Conservation (phyloP, 495 filamentous ascomycete genomes). For the Podospora bellae-mahoneyi region DNA sequence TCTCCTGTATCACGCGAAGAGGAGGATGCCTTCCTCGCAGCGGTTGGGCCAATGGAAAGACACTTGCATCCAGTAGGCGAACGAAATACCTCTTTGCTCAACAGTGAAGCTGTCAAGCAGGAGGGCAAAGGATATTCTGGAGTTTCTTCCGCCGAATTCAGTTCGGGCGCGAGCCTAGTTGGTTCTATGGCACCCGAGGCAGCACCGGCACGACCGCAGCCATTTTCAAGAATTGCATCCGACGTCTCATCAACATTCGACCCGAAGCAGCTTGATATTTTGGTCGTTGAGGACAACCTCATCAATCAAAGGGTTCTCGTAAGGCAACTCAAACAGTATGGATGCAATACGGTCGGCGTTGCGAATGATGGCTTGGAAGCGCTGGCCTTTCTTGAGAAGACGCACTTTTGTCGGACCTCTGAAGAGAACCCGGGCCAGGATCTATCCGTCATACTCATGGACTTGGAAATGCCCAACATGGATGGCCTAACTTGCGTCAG, state of each 20-base stretch:
- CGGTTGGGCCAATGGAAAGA: neutral
- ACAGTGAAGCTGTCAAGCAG: neutral
- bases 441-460: constrained; percentile 63
- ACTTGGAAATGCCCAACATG: constrained; percentile 79
- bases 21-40: neutral
- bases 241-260: constrained; percentile 4
- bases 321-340: constrained; percentile 56
- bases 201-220: neutral
- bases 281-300: constrained; percentile 71
- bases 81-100: neutral
- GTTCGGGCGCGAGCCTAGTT: neutral
- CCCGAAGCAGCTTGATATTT: constrained; percentile 32
- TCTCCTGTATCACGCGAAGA: neutral
- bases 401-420: constrained; percentile 16
- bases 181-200: neutral
- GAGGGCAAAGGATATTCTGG: neutral
- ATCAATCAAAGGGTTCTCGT: constrained; percentile 65
- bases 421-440: neutral
- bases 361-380: constrained; percentile 71
- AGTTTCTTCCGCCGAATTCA: neutral
- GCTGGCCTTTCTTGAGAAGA: constrained; percentile 45
- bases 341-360: constrained; percentile 54
- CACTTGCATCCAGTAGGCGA: neutral
- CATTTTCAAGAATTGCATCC: constrained; percentile 9
- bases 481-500: constrained; percentile 65